These are phyloP conservation scores for Fusarium circinatum DNA, from an alignment of 2,329 filamentous ascomycete genomes.

Conservation along the genomic window DNA sequence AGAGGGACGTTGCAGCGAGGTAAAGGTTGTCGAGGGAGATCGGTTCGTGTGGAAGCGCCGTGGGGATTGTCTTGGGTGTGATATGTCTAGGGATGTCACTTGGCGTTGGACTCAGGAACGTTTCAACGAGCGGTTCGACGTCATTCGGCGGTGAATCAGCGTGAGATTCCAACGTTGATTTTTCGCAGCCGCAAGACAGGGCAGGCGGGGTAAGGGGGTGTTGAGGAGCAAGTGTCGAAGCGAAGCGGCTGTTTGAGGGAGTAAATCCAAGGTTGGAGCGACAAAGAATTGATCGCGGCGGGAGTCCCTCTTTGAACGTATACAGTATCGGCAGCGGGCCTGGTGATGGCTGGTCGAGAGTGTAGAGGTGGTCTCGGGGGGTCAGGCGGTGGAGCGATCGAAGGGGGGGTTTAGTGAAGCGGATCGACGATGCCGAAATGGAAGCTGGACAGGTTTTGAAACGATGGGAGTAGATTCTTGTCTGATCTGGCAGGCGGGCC, in stretches of 20 bases:
- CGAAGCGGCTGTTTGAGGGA: constrained; percentile 15
- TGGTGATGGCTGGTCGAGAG: constrained; percentile 29
- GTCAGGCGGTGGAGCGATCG: constrained; percentile 43
- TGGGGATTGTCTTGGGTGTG: constrained; percentile 10
- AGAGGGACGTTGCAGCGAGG: constrained; percentile 6
- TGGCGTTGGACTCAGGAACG: constrained; percentile 36
- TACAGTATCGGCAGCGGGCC: constrained; percentile 4
- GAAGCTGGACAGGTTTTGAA: background rate
- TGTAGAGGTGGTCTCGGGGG: constrained; percentile 30
- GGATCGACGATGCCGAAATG: constrained; percentile 34
- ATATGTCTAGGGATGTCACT: constrained; percentile 31
- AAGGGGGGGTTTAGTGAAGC: constrained; percentile 38
- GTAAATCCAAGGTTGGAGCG: background rate
- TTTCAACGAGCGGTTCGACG: constrained; percentile 36
- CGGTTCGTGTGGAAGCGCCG: constrained; percentile 15
- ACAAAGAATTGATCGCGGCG: constrained; percentile 5
- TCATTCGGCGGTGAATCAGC: constrained; percentile 44
- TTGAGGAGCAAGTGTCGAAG: constrained; percentile 6
- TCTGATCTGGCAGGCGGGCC: constrained; percentile 33
- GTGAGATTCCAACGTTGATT: constrained; percentile 16
- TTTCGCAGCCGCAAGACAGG: constrained; percentile 12
- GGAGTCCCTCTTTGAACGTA: constrained; percentile 21
- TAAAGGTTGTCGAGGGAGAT: constrained; percentile 29
- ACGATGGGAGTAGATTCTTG: background rate
- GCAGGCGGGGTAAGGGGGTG: constrained; percentile 34